These are phyloP conservation scores for Colletotrichum zoysiae DNA, from an alignment of 2,329 filamentous ascomycete species.

Conservation along the genomic window DNA sequence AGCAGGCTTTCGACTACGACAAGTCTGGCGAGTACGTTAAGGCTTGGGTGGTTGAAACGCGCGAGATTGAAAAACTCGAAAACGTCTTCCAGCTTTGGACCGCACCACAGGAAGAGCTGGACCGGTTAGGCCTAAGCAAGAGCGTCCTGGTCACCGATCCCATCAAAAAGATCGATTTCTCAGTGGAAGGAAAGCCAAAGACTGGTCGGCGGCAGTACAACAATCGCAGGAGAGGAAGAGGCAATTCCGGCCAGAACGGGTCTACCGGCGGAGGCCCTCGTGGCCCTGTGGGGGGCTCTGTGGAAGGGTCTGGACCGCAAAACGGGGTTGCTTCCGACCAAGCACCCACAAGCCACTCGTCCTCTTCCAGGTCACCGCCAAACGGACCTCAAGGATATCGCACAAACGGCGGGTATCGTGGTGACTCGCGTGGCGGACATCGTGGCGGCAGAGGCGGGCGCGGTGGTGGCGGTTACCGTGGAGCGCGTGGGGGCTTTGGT, in stretches of 20 bases:
- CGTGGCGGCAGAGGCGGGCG: slow-evolving; percentile 24
- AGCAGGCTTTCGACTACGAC: slow-evolving; percentile 85
- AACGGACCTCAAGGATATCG: slow-evolving; percentile 33
- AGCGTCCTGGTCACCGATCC: slow-evolving; percentile 77
- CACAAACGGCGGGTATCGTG: slow-evolving; percentile 24
- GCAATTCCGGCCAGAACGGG: slow-evolving; percentile 18
- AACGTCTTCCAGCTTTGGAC: slow-evolving; percentile 80
- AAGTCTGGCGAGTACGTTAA: slow-evolving; percentile 76
- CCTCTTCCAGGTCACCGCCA: neutral
- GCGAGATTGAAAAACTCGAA: slow-evolving; percentile 63
- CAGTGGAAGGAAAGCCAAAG: slow-evolving; percentile 64
- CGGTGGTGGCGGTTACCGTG: slow-evolving; percentile 20
- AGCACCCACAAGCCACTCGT: neutral
- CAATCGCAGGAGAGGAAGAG: slow-evolving; percentile 46
- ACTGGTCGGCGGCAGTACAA: slow-evolving; percentile 50
- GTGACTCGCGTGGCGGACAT: slow-evolving; percentile 24
- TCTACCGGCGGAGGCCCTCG: slow-evolving; percentile 10
- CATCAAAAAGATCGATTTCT: slow-evolving; percentile 74
- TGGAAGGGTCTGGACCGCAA: neutral
- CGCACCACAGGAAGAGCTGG: slow-evolving; percentile 68
- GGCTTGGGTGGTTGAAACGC: slow-evolving; percentile 79
- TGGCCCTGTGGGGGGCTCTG: neutral
- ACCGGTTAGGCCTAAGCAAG: slow-evolving; percentile 66
- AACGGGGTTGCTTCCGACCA: neutral
- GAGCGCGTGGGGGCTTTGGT: neutral